Base-by-base conservation (phyloP, 2,329 filamentous ascomycete species). In the Cyanodermella asteris region DNA sequence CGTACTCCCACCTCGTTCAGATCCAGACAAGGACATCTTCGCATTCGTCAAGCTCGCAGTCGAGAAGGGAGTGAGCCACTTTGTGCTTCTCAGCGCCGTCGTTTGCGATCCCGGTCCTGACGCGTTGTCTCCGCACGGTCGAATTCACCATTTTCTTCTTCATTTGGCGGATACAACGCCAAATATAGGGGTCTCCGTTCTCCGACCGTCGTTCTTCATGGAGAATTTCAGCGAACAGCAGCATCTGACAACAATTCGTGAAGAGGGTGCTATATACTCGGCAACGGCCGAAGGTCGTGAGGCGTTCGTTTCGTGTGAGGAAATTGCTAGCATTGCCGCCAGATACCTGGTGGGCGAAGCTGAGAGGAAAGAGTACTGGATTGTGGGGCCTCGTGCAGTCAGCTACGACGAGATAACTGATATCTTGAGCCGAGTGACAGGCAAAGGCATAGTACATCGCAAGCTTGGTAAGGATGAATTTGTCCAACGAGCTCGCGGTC, bases 31-130 rank as follows among this genome's bases (percentile, higher is more conserved):
- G 2, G 28, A 40, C 3, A 47, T 55, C 34, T 47, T 45, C 18
- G 37, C 37, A 0, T 59, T 60, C 31, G 38, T 61, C 15, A 46
- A 57, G 28, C 34, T 47, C 7, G 52, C 55, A 16, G 18, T 25
- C 1, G 36, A 44, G 4, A 37, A 43, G 7, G 46, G 50, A 3
- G 45, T 48, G 3, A 40, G 39, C 16, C 42, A 56, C n/a, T 56
- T 61, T 30, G 50, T 61, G 6, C 36, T 61, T 7, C 39, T 56
- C 25, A 50, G n/a, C n/a, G n/a, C n/a, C n/a, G n/a, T n/a, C n/a
- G n/a, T n/a, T 49, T 29, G 46, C 45, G 0, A 55, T 44, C 20
- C 24, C 42, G 0, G 23, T 51, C 4, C 39, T 48, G 17, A 38
- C 44, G 6, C 51, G 48, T 2, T 48, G 46, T 3, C 38, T 40